Evolutionary conservation across 805 yeast genomes (phyloP), one percentile per base, ranked within the genome.

Genomic region (Metschnikowia continentalis): DNA sequence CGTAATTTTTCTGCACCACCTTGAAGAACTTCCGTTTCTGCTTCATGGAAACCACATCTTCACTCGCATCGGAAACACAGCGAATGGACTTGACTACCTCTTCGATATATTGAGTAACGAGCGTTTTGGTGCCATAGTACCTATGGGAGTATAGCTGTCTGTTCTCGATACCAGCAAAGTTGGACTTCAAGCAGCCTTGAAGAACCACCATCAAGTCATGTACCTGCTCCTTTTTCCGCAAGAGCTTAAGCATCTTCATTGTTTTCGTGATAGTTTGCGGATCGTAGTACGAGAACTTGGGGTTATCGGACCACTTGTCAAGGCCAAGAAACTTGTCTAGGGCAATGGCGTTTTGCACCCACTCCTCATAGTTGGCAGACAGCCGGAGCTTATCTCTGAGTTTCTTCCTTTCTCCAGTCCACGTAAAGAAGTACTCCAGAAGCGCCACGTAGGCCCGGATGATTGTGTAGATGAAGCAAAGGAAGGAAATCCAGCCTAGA

Each of bases 161-260:
- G 60, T 86, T 85, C 62, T 86, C 92, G 3, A 82, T 82, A 1
- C 94, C 94, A 3, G 90, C 90, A 69, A 86, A 88, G 61, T 88
- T 87, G 47, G 81, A 75, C 61, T 84, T 84, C 23, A 87, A 65
- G 58, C 91, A 86, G 3, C 82, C 82, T 55, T 84, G 89, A 33
- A 88, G 66, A 6, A 83, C 67, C 11, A 78, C 64, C 69, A 81
- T 71, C 32, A 86, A 62, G 44, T 80, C 83, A 17, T 77, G 78
- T 14, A 68, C 58, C 2, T 66, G 61, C 19, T 48, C 43, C 3
- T 62, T 58, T 19, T 55, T 54, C 23, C 80, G 65, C 35, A 76
- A 61, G 2, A 56, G 55, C 37, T 64, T 58, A 46, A 86, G 63
- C 49, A 77, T 72, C 13, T 60, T 53, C 5, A 79, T 72, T 0